Conservation (phyloP, 2,329 filamentous ascomycete species). For the Fonsecaea monophora region DNA sequence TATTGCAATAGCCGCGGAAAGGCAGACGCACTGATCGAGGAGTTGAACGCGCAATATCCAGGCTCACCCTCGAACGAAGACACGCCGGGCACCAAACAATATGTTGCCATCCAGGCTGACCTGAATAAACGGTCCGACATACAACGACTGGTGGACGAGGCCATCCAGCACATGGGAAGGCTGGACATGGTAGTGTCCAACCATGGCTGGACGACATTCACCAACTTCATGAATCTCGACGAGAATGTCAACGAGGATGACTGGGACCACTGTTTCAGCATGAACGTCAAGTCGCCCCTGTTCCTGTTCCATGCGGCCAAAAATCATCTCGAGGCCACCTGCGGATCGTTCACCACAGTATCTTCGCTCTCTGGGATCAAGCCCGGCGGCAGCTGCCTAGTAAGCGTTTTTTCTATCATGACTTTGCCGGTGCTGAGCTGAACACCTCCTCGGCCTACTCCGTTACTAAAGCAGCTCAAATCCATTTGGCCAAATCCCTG, state of each 20-base stretch:
- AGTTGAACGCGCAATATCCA: background rate
- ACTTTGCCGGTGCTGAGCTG: background rate
- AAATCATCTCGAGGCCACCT: constrained; percentile 51
- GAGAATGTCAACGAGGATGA: constrained; percentile 55
- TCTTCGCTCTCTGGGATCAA: background rate
- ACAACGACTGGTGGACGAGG: background rate
- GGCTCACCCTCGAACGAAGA: background rate
- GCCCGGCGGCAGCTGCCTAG: background rate
- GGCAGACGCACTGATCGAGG: constrained; percentile 36
- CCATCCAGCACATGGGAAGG: background rate
- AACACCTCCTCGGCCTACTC: constrained; percentile 62
- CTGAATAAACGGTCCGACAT: background rate
- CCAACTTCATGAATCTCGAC: constrained; percentile 41
- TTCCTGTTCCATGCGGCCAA: constrained; percentile 64
- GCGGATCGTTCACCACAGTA: background rate
- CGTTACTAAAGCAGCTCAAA: constrained; percentile 77
- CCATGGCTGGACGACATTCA: constrained; percentile 31
- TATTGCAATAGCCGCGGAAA: constrained; percentile 15
- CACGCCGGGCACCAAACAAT: background rate
- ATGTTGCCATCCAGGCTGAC: background rate
- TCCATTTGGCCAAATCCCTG: constrained; percentile 72
- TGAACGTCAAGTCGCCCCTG: constrained; percentile 68
- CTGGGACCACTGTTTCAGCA: constrained; percentile 64
- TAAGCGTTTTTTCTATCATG: background rate
- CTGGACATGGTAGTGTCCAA: constrained; percentile 7